These are phyloP conservation scores for Claviceps sp. DNA, from an alignment of 2,329 filamentous ascomycete genomes.

Conservation along the genomic window DNA sequence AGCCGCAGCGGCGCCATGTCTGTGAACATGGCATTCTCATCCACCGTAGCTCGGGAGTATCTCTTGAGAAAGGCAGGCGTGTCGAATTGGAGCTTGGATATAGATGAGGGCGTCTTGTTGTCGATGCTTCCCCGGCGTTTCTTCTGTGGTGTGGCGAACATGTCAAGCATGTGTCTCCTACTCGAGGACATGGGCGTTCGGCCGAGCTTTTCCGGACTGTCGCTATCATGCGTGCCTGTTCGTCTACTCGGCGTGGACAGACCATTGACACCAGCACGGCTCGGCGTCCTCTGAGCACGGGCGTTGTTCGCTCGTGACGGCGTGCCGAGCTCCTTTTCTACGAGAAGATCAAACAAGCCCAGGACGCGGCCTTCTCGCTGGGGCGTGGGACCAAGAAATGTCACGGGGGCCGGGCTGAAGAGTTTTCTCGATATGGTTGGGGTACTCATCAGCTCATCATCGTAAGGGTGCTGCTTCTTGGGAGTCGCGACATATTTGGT, in stretches of 20 bases:
- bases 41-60: constrained; percentile 33
- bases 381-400: constrained; percentile 62
- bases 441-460: constrained; percentile 34
- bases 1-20: constrained; percentile 36
- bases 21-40: constrained; percentile 41
- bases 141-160: constrained; percentile 53
- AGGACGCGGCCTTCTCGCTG: constrained; percentile 66
- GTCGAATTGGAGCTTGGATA: constrained; percentile 44
- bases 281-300: constrained; percentile 5
- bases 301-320: constrained; percentile 30
- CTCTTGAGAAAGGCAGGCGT: constrained; percentile 59
- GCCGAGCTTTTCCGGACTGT: constrained; percentile 21
- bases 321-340: constrained; percentile 34
- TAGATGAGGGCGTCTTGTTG: constrained; percentile 33
- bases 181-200: constrained; percentile 41
- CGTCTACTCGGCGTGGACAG: constrained; percentile 32
- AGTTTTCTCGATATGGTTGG: constrained; percentile 44
- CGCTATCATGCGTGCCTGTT: constrained; percentile 16
- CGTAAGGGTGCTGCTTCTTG: constrained; percentile 24
- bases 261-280: constrained; percentile 15
- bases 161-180: constrained; percentile 48
- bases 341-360: constrained; percentile 61
- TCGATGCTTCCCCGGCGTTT: constrained; percentile 27
- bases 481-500: constrained; percentile 33
- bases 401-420: constrained; percentile 45